Conservation (phyloP, 352 stramenopile species). For the Phytopythium chamaehyphon region DNA sequence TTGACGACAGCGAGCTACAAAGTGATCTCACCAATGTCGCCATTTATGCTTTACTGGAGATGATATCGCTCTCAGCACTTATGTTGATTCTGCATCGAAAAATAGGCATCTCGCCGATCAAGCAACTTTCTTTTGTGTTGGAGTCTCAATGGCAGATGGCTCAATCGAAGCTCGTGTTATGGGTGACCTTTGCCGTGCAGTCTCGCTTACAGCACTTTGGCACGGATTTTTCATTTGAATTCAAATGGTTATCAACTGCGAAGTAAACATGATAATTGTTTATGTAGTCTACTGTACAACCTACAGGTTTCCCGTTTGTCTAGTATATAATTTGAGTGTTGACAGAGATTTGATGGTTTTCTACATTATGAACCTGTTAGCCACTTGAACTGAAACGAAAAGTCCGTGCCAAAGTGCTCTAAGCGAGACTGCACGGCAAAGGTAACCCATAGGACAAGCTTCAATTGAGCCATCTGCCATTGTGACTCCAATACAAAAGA, state of each 20-base stretch:
- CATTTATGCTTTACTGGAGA: conserved; percentile 26
- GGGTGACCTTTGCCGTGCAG: conserved; percentile 18
- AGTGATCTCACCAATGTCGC: conserved; percentile 13
- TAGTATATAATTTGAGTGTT: too few species aligned
- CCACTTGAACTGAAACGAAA: conserved; percentile 24
- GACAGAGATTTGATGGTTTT: too few species aligned
- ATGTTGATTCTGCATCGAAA: conserved; percentile 14
- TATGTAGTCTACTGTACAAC: too few species aligned
- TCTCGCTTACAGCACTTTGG: conserved; percentile 18
- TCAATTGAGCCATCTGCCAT: conserved; percentile 28
- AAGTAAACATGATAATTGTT: too few species aligned
- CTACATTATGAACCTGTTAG: conserved; percentile 1
- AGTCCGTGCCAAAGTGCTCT: conserved; percentile 23
- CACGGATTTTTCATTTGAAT: conserved; percentile 25
- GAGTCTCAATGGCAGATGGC: conserved; percentile 28
- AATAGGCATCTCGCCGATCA: conserved; percentile 17
- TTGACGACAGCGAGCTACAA: conserved; percentile 8
- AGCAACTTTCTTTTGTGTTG: conserved; percentile 30
- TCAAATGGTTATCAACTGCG: conserved; percentile 16
- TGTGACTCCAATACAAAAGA: conserved; percentile 29
- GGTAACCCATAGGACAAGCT: conserved; percentile 24
- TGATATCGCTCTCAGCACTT: conserved; percentile 25
- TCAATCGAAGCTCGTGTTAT: conserved; percentile 33
- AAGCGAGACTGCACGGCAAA: conserved; percentile 16
- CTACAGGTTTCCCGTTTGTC: too few species aligned